Percentiles rank a stretch among this genome's conserved stretches.
phyloP scores from a whole-genome alignment of 805 yeast species.

The Pichia scutulata region DNA sequence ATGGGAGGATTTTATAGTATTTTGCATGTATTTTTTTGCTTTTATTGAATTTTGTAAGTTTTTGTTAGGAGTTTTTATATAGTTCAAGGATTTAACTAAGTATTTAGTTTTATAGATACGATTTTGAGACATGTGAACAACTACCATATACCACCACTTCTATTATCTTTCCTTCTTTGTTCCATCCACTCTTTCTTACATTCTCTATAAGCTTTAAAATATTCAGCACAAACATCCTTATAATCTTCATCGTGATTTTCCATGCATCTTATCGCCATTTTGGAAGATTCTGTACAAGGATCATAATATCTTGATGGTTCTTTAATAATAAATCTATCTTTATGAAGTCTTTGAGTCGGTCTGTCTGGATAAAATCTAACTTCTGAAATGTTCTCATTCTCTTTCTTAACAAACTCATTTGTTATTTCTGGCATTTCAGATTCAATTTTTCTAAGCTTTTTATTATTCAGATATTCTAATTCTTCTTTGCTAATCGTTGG shows the following conservation, averaged over 20 bases:
- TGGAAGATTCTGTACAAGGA: conserved; percentile 86
- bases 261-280: conserved; percentile 79
- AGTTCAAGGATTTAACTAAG: background rate
- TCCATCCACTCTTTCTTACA: conserved; percentile 73
- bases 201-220: conserved; percentile 88
- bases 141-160: conserved; percentile 28
- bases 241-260: conserved; percentile 69
- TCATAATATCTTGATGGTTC: conserved; percentile 82
- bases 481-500: conserved; percentile 13
- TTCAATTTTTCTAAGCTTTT: conserved; percentile 18
- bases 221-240: conserved; percentile 61
- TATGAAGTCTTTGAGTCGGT: conserved; percentile 67
- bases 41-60: background rate
- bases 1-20: background rate
- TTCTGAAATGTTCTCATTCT: conserved; percentile 38
- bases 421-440: conserved; percentile 27
- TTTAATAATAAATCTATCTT: conserved; percentile 60
- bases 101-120: background rate
- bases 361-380: conserved; percentile 78
- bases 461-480: conserved; percentile 19
- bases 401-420: conserved; percentile 39
- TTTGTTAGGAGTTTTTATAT: background rate
- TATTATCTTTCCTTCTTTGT: conserved; percentile 23
- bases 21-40: background rate
- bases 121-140: background rate